Evolutionary conservation across 805 yeast species (phyloP), one percentile per base, ranked within the genome.

Genomic region (Wickerhamomyces hampshirensis): DNA sequence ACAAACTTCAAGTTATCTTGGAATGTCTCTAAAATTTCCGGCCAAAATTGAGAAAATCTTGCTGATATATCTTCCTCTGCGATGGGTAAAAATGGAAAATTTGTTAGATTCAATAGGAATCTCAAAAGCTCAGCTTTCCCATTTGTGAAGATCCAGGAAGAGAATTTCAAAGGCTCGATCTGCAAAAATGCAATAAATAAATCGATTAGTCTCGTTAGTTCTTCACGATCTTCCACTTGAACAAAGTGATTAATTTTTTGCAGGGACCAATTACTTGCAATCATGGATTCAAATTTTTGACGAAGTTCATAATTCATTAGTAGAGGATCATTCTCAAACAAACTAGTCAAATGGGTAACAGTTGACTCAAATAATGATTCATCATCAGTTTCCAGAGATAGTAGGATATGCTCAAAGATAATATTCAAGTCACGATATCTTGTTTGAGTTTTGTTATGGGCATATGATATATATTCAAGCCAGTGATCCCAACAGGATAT

Each of bases 41-140:
- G 68, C 94, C 94, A 84, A 50, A 84, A 80, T 23, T 75, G 73
- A 7, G 80, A 64, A 50, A 83, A 68, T 38, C 68, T 71, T 28
- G 59, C 65, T 0, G 80, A 73, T 6, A 80, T 62, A 12, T 58
- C 55, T 54, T 84, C 94, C 26, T 82, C 83, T 1, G 64, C 47
- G 3, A 78, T 65, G 0, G 93, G 82, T 5, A 56, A 42, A 3
- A 80, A 75, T 2, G 80, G 77, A 34, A 71, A 69, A 39, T 71
- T 67, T 0, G 88, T 75, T 34, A 84, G 51, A 35, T 65, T 65
- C 13, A 80, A 41, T 14, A 82, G 55, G 18, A 74, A 65, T 14
- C 69, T 62, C 12, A 82, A 58, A 34, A 74, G 68, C 12, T 58
- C 58, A 28, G 65, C 59, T 23, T 61, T 58, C 3, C 53, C 43